Evolutionary conservation across 306 rosid species (phyloP), one percentile per base, ranked within the genome.

Genomic region (Trifolium pratense): DNA sequence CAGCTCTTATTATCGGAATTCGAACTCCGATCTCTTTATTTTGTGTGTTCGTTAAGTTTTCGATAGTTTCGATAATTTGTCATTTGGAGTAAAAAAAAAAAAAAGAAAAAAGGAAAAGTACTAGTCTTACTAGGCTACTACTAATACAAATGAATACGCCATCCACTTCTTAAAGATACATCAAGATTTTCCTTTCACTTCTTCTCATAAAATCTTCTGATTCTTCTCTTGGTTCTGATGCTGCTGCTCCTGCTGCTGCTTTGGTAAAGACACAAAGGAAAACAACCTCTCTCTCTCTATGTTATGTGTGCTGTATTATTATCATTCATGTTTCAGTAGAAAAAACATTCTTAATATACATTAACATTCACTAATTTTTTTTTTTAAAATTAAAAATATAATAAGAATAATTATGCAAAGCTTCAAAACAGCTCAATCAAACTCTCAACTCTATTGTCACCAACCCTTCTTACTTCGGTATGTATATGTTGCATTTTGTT

Each of bases 401-500:
- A 8, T 36, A 36, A 1, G 8, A 53, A 17, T 18, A 74, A 74
- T 49, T 67, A 87, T 93, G 98, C 96, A 93, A 74, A 88, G 90
- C 83, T 87, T 89, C 87, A 83, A 84, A 79, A 60, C 89, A 18
- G 81, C 81, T 62, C 83, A 80, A 55, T 18, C 93, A 9, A 86
- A 75, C 78, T 86, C 89, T 5, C 84, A 80, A 26, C 82, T 90
- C 57, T 87, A 82, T 51, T 75, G 86, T 29, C 92, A 84, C 76
- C 83, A 90, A 3, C 80, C 90, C 55, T 79, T 87, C 79, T 83
- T 84, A 61, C 84, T 83, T 66, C 61, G 96, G 97, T 91, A 75
- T 29, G 40, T 59, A 5, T 49, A 0, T 49, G 1, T 49, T 16
- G 0, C 5, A 29, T 29, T 29, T 3, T 18, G 3, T 3, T 59